These are phyloP conservation scores for Amanita rubescens DNA, from an alignment of 768 basidiomycete genomes.

Conservation along the genomic window DNA sequence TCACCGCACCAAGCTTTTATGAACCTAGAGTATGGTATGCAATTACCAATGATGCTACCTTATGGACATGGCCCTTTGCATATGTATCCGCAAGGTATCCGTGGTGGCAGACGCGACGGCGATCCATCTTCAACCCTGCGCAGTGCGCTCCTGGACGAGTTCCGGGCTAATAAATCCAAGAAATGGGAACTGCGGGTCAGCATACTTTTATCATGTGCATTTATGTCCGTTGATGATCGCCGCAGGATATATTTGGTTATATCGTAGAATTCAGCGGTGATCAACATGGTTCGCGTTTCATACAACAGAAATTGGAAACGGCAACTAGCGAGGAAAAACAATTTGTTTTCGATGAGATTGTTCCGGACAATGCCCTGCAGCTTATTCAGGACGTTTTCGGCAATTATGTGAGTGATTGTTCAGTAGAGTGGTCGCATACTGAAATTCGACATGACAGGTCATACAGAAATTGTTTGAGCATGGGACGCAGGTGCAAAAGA, in stretches of 20 bases:
- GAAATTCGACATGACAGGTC: conserved; percentile 42
- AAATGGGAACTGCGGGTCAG: conserved; percentile 78
- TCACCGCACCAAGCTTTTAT: conserved; percentile 40
- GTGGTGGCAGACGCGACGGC: conserved; percentile 40
- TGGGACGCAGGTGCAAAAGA: conserved; percentile 71
- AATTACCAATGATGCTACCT: conserved; percentile 37
- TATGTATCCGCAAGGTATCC: conserved; percentile 30
- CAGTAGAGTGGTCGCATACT: neutral
- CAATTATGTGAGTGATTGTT: conserved; percentile 66
- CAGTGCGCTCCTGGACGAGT: conserved; percentile 78
- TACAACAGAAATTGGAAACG: conserved; percentile 78
- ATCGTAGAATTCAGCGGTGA: conserved; percentile 90
- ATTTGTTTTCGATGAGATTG: conserved; percentile 79
- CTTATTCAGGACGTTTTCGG: conserved; percentile 92
- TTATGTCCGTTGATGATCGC: neutral
- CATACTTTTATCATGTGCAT: conserved; percentile 9
- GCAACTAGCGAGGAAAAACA: conserved; percentile 77
- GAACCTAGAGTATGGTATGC: conserved; percentile 41
- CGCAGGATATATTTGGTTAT: conserved; percentile 78
- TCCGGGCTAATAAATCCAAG: conserved; percentile 68
- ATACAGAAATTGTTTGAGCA: conserved; percentile 92
- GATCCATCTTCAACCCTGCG: conserved; percentile 36
- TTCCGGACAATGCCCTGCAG: conserved; percentile 63
- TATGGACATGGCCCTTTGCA: conserved; percentile 35
- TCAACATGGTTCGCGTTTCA: conserved; percentile 97